Percentiles rank a stretch among this genome's conserved stretches.
These are phyloP conservation scores for Cyberlindnera maritima DNA, from an alignment of 805 yeast genomes.

Conservation along the genomic window DNA sequence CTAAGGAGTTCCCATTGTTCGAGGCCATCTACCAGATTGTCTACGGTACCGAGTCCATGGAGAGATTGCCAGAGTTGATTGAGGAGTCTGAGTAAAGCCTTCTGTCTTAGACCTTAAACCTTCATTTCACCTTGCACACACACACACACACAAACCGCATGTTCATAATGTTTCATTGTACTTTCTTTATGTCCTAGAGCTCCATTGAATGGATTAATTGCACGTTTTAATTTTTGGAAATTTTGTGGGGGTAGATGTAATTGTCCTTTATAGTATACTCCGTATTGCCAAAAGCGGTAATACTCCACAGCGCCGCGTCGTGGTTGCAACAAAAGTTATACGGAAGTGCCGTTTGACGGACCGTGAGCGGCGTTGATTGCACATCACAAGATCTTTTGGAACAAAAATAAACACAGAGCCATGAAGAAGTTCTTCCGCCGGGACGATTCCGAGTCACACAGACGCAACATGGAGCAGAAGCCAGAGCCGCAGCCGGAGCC, in stretches of 20 bases:
- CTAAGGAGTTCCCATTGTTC: slow-evolving; percentile 68
- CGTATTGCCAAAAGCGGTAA: too few relatives aligned
- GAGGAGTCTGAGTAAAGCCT: slow-evolving; percentile 36
- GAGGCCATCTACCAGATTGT: slow-evolving; percentile 76
- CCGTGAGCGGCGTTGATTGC: too few relatives aligned
- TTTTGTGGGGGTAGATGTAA: too few relatives aligned
- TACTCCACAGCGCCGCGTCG: too few relatives aligned
- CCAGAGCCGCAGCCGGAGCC: background rate
- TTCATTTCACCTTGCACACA: too few relatives aligned
- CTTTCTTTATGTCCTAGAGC: background rate
- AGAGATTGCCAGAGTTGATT: slow-evolving; percentile 68
- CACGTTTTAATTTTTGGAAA: too few relatives aligned
- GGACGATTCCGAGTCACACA: too few relatives aligned
- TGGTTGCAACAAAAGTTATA: too few relatives aligned
- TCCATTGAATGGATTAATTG: background rate
- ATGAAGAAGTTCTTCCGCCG: slow-evolving; percentile 4
- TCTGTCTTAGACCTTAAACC: too few relatives aligned
- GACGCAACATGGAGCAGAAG: background rate
- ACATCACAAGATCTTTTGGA: background rate
- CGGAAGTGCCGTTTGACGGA: too few relatives aligned
- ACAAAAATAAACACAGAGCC: background rate
- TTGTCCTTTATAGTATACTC: too few relatives aligned
- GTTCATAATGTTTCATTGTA: background rate
- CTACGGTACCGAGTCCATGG: slow-evolving; percentile 70
- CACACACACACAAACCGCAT: background rate